phyloP scores from a whole-genome alignment of 2,329 filamentous ascomycete species.

The Monilinia vaccinii-corymbosi region DNA sequence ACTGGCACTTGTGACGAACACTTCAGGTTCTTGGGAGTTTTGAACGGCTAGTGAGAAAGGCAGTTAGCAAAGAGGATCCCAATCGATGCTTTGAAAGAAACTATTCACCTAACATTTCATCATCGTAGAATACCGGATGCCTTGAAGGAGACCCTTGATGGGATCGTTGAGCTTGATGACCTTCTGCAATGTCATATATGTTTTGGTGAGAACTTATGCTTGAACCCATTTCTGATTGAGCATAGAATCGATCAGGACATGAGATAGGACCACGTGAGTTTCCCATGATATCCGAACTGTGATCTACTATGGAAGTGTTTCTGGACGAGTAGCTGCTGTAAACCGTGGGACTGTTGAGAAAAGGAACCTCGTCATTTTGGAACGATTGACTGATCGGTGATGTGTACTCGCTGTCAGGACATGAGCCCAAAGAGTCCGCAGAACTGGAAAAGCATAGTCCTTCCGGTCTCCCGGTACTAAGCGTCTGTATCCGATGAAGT shows the following conservation, averaged over 20 bases:
- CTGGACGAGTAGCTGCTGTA: constrained; percentile 44
- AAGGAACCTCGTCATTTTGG: constrained; percentile 45
- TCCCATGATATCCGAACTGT: constrained; percentile 47
- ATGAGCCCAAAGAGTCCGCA: constrained; percentile 44
- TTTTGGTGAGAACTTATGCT: constrained; percentile 52
- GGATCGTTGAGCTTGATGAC: constrained; percentile 25
- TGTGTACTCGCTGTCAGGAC: constrained; percentile 45
- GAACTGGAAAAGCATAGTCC: constrained; percentile 25
- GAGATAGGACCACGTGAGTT: constrained; percentile 47
- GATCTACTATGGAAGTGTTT: constrained; percentile 43
- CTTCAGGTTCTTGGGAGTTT: constrained; percentile 22
- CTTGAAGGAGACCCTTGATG: constrained; percentile 23
- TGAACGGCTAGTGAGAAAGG: constrained; percentile 18
- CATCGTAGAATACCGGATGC: constrained; percentile 30
- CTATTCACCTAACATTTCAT: constrained; percentile 32
- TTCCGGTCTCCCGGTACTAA: constrained; percentile 34
- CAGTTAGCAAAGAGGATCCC: constrained; percentile 7
- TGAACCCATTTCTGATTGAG: constrained; percentile 51
- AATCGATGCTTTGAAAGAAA: constrained; percentile 10
- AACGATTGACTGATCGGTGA: constrained; percentile 46
- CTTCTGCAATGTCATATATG: constrained; percentile 38
- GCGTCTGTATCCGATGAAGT: constrained; percentile 39
- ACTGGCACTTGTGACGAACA: constrained; percentile 26
- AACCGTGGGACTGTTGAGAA: constrained; percentile 46
- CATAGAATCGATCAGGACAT: constrained; percentile 51